A percentile compares a stretch with the other conserved stretches of the same genome.
Evolutionary conservation across 139 green algal species (phyloP).

Genomic region (Volvox reticuliferus): DNA sequence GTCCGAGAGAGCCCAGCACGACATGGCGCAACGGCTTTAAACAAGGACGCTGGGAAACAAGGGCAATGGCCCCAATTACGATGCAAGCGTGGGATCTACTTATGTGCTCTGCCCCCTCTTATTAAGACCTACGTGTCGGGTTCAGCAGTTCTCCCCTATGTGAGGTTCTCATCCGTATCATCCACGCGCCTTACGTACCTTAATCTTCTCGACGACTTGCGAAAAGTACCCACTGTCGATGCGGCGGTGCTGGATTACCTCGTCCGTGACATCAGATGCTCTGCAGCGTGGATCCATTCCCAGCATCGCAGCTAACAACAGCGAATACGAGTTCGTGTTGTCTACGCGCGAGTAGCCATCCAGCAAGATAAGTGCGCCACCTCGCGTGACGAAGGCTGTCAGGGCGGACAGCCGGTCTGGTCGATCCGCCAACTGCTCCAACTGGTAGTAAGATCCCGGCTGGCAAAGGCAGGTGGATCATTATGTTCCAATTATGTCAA

Average conservation of each 20-base stretch:
- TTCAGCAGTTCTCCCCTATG: too few species aligned
- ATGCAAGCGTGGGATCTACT: too few species aligned
- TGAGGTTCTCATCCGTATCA: too few species aligned
- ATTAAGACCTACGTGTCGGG: background rate
- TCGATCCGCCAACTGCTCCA: background rate
- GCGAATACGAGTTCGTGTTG: background rate
- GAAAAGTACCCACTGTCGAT: background rate
- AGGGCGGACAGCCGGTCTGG: background rate
- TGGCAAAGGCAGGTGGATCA: background rate
- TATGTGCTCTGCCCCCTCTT: too few species aligned
- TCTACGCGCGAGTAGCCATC: background rate
- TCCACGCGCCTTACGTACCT: too few species aligned
- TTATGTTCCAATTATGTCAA: background rate
- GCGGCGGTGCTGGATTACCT: background rate
- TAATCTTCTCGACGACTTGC: background rate
- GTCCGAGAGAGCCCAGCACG: too few species aligned
- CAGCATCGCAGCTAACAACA: background rate
- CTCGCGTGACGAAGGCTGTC: background rate
- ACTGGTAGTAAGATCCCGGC: background rate
- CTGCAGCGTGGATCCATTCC: background rate
- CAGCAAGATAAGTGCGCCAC: conserved; percentile 3
- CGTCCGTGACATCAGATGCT: background rate
- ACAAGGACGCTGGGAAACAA: too few species aligned
- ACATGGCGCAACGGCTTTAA: too few species aligned
- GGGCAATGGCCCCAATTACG: too few species aligned